Conservation (phyloP, 1,284 basidiomycete genomes). For the Irpex sp. region DNA sequence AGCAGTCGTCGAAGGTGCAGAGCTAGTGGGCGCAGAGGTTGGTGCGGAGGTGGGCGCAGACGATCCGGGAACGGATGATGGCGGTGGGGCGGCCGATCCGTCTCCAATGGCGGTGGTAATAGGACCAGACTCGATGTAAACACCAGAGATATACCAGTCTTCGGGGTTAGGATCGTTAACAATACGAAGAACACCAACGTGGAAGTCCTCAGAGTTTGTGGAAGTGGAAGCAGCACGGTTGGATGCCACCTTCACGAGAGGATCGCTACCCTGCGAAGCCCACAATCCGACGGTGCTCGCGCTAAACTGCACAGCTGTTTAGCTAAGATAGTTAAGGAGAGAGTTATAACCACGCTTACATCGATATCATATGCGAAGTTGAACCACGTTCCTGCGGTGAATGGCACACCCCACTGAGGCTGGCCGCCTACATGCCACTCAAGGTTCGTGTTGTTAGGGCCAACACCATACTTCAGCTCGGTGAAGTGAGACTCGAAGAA, state of each 20-base stretch:
- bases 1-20: constrained; percentile 10
- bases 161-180: constrained; percentile 44
- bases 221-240: constrained; percentile 48
- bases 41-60: constrained; percentile 24
- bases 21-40: constrained; percentile 26
- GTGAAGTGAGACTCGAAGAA: constrained; percentile 71
- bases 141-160: constrained; percentile 59
- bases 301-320: constrained; percentile 38
- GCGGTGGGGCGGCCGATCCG: constrained; percentile 25
- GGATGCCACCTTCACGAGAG: constrained; percentile 47
- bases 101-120: constrained; percentile 50
- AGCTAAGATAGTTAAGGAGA: background rate
- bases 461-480: constrained; percentile 60
- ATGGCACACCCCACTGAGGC: constrained; percentile 49
- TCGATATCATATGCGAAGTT: constrained; percentile 65
- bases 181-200: constrained; percentile 59
- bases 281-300: constrained; percentile 54
- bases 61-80: constrained; percentile 19
- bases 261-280: constrained; percentile 47
- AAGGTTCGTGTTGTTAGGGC: constrained; percentile 44
- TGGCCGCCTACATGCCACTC: constrained; percentile 49
- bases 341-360: constrained; percentile 28
- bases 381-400: constrained; percentile 54
- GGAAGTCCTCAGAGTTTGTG: constrained; percentile 63
- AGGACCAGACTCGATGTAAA: constrained; percentile 55